Evolutionary conservation across 495 filamentous ascomycete genomes (phyloP), one percentile per base, ranked within the genome.

Genomic region (Viridothelium virens): DNA sequence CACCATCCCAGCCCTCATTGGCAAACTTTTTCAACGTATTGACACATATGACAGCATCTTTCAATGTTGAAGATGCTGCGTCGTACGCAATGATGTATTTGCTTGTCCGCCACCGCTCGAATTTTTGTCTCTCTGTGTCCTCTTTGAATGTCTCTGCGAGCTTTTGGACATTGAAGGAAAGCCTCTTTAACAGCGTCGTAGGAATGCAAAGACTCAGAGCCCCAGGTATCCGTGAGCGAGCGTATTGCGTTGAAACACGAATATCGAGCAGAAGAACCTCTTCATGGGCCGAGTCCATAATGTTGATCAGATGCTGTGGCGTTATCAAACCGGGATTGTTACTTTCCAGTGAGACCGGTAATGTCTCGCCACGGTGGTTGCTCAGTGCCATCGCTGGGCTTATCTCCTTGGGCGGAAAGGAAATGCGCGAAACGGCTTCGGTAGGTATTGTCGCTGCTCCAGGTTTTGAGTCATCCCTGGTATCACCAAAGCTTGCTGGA

Each of bases 151-250:
- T 97, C 65, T 90, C 87, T 66, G 90, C 86, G 18, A 98, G 80
- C 71, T 95, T 97, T 64, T 90, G 80, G n/a, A 95, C 83, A 68
- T 93, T 91, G 76, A 93, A 98, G 0, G 94, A 93, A 10, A 89
- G 86, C 63, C 94, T 82, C 76, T 97, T 98, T 50, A 97, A 77
- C 46, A 98, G 77, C 0, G 93, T 98, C 9, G 94, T 98, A 0
- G 94, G 94, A 65, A 97, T 95, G 68, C 95, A 97, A 12, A 98
- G 81, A 76, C 96, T 97, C 56, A 98, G 75, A 0, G 94, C 91
- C 5, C 87, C 87, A 50, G 78, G 73, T 31, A 98, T 89, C 36
- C 89, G 85, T 59, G 89, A 87, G 48, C 85, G 81, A 11, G 87
- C 81, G 73, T 87, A 97, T 70, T 92, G 90, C 10, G 91, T 88